These are phyloP conservation scores for Pelargonium exstipulatum DNA, from an alignment of 441 rosid species.

Conservation along the genomic window DNA sequence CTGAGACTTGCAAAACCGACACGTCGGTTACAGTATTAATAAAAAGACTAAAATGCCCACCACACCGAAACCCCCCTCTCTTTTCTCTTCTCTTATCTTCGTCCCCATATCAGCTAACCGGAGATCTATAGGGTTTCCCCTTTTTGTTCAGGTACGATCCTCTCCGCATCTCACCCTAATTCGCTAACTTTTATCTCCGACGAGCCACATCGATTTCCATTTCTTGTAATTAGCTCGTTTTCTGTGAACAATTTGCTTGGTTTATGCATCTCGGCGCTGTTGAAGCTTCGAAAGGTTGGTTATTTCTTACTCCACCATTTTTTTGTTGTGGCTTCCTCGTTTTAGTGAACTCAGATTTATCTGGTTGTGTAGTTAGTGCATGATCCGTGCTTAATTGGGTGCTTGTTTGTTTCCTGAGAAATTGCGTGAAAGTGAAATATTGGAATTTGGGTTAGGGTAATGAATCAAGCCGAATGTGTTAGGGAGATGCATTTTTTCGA, in stretches of 20 bases:
- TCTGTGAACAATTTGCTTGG: background rate
- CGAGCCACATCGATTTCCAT: background rate
- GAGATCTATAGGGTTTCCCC: slow-evolving; percentile 32
- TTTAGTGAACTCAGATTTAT: background rate
- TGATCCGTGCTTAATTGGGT: background rate
- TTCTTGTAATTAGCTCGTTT: slow-evolving; percentile 7
- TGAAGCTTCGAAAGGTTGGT: background rate
- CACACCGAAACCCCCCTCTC: slow-evolving; percentile 5
- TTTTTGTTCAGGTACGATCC: slow-evolving; percentile 27
- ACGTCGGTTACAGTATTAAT: slow-evolving; percentile 1
- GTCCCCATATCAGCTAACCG: slow-evolving; percentile 22
- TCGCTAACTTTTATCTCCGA: slow-evolving; percentile 6
- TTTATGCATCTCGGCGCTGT: background rate
- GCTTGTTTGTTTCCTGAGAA: background rate
- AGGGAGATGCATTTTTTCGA: background rate
- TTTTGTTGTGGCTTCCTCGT: background rate
- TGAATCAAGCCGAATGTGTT: background rate
- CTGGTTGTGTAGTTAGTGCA: background rate
- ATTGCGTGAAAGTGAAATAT: background rate
- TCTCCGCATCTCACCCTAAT: slow-evolving; percentile 3
- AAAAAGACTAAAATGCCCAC: background rate
- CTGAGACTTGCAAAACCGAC: slow-evolving; percentile 6
- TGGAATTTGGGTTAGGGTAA: background rate
- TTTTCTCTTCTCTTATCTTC: background rate
- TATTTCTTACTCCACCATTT: background rate